Evolutionary conservation across 1,139 yeast species (phyloP), one percentile per base, ranked within the genome.

Genomic region (Pichia cactophila): DNA sequence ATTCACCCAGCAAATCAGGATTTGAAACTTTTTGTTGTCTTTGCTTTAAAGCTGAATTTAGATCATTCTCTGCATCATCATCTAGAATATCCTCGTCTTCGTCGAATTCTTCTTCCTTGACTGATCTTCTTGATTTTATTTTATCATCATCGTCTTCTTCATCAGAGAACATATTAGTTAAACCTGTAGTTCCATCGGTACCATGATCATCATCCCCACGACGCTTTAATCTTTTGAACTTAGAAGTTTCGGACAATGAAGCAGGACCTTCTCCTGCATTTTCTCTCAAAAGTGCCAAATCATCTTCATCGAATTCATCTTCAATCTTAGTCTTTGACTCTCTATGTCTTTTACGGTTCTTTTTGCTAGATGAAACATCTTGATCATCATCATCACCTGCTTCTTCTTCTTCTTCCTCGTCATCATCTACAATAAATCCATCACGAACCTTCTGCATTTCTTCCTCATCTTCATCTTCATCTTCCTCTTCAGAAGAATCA

Each of bases 291-390:
- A 92, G 75, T 58, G 90, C 97, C 61, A 94, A 76, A 68, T 92
- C 99, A 66, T 92, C 99, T 64, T 92, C 97, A 62, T 94, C 95
- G 50, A 92, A 75, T 49, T 83, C 86, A 53, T 85, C 92, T 45
- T 76, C 79, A 26, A 66, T 69, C 23, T 70, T 77, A 29, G 68
- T 67, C 54, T 57, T 61, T 47, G 56, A 61, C 50, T 55, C 64
- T 67, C 70, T 71, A 69, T 71, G 70, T 70, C 74, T 69, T 65
- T 48, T 49, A 41, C 43, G 51, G 43, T 58, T 59, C 67, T 67
- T 65, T 62, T 70, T 58, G 64, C 71, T 55, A 23, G 42, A 29
- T 11, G 44, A 61, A 31, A 58, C 20, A 78, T 87, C 31, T 82
- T 94, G 48, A 85, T 95, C 11, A 5, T 35, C 38, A 40, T 47